phyloP scores from a whole-genome alignment of 73 alveolate species.

The Tetrahymena malaccensis region DNA sequence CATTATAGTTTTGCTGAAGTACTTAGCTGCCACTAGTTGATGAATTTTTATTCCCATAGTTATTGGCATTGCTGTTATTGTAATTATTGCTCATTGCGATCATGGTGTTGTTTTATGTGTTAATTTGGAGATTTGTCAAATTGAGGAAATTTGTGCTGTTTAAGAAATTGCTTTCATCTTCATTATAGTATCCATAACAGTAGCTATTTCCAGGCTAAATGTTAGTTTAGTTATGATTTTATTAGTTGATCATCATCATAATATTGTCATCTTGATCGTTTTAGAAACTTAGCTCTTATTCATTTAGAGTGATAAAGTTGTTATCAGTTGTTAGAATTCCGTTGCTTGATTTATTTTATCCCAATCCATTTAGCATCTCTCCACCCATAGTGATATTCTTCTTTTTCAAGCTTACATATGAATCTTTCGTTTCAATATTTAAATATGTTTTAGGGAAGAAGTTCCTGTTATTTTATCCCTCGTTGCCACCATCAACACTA shows the following conservation, averaged over 20 bases:
- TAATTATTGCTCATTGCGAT: neutral
- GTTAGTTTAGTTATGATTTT: neutral
- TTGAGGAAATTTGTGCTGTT: neutral
- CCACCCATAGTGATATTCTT: neutral
- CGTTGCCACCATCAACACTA: neutral
- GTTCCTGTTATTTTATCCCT: neutral
- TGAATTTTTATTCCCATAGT: neutral
- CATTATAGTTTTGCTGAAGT: neutral
- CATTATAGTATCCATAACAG: neutral
- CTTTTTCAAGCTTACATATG: neutral
- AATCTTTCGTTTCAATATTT: neutral
- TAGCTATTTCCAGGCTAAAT: neutral
- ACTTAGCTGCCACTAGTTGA: neutral
- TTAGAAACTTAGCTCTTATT: neutral
- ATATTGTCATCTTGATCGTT: neutral
- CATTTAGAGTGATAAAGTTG: neutral
- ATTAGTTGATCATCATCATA: neutral
- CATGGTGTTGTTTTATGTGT: neutral
- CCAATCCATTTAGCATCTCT: neutral
- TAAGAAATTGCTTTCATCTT: neutral
- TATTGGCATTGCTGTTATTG: neutral
- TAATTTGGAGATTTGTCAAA: neutral
- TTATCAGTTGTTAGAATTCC: neutral
- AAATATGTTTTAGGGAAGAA: neutral
- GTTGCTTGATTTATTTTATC: neutral